Evolutionary conservation across 148 eudicot genomes (phyloP), one percentile per base, ranked within the genome.

Genomic region (Amaranthus cruentus): DNA sequence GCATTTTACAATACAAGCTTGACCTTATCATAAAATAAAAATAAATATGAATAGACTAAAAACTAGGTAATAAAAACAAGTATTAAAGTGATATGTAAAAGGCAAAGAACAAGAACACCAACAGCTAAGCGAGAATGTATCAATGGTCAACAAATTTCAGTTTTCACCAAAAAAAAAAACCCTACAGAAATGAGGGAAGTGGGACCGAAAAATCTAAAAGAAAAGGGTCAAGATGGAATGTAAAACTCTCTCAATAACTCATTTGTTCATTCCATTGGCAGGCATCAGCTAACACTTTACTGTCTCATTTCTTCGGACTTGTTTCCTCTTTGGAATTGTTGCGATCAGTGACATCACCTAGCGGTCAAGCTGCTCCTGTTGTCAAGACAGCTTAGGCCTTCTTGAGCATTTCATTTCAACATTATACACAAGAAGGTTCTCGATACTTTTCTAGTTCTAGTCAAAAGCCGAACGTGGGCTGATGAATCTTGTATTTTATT

Each of bases 251-350:
- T 4, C 42, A 76, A 13, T 78, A 7, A 53, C 69, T 61, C 70
- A 47, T 6, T 49, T 76, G 4, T 60, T 76, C 9, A 7, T 7
- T 74, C 55, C 44, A 15, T 51, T 81, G 82, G 75, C 96, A 95
- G 99, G 99, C 99, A 76, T 92, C 91, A 66, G 97, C 96, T 62
- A 92, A 92, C 82, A 90, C 93, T 62, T 84, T 92, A 81, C 84
- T 88, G 6, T 90, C 99, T 50, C 97, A 95, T 79, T 95, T 95
- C 85, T 65, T 95, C 50, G 99, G 99, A 61, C 87, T 91, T 56
- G 87, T 79, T 69, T 84, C 81, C 70, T 94, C 98, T 7, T 72
- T 94, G 84, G 98, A 91, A 82, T 85, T 94, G 79, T 79, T 88
- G 77, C 91, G 91, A 44, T 89, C 98, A 14, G 97, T 94, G 70